phyloP scores from a whole-genome alignment of 345 rosid genomes.

The Nephelium lappaceum region DNA sequence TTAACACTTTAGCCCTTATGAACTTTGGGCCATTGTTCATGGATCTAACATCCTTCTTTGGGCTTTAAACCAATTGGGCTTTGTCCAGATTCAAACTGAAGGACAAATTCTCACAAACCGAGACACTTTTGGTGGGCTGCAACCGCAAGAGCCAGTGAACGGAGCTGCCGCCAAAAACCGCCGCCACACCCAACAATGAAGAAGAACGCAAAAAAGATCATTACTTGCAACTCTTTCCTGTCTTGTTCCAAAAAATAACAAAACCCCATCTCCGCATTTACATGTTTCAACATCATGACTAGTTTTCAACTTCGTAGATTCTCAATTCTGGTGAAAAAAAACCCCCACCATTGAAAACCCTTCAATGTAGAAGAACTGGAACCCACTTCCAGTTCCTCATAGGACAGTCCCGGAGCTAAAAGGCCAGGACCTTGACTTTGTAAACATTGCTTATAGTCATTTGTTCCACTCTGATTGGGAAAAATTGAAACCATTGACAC shows the following conservation, averaged over 20 bases:
- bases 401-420: conserved; percentile 59
- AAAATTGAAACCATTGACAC: conserved; percentile 45
- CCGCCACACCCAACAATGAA: neutral
- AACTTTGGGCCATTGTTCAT: too few relatives aligned
- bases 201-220: neutral
- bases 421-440: conserved; percentile 86
- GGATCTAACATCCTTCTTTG: too few relatives aligned
- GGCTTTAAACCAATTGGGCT: too few relatives aligned
- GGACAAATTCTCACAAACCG: too few relatives aligned
- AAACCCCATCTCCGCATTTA: neutral
- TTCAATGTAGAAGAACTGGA: conserved; percentile 33
- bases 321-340: conserved; percentile 33
- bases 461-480: conserved; percentile 81
- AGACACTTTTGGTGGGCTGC: neutral
- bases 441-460: conserved; percentile 81
- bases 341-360: conserved; percentile 14
- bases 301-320: conserved; percentile 25
- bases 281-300: conserved; percentile 14
- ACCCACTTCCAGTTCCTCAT: conserved; percentile 67
- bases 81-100: too few relatives aligned
- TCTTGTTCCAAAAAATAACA: neutral
- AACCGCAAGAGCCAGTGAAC: neutral
- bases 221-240: neutral
- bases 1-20: too few relatives aligned
- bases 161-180: neutral